Evolutionary conservation across 805 yeast genomes (phyloP).

Genomic region (Teunomyces tritomae): DNA sequence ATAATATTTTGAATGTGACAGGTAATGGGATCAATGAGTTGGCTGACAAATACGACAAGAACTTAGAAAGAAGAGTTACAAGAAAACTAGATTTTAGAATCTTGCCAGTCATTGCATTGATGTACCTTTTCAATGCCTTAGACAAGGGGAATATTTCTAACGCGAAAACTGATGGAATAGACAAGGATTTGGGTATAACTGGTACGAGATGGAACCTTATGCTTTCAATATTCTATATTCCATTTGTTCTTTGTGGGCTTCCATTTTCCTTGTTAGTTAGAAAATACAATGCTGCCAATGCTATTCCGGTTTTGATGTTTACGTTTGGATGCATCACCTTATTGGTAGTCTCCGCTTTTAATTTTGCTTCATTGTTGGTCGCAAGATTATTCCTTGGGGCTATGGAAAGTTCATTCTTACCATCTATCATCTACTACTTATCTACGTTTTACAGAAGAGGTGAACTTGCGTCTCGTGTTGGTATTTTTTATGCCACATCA

Average conservation of each 20-base stretch:
- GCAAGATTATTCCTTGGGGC: slow-evolving; percentile 40
- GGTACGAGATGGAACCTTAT: slow-evolving; percentile 46
- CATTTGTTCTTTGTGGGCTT: slow-evolving; percentile 44
- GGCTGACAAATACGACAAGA: slow-evolving; percentile 15
- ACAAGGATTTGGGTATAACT: slow-evolving; percentile 36
- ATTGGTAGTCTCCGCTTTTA: slow-evolving; percentile 36
- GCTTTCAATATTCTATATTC: slow-evolving; percentile 45
- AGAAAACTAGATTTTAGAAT: slow-evolving; percentile 44
- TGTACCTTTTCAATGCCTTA: slow-evolving; percentile 48
- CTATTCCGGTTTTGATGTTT: slow-evolving; percentile 44
- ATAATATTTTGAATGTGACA: neutral
- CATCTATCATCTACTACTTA: slow-evolving; percentile 37
- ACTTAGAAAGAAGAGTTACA: slow-evolving; percentile 28
- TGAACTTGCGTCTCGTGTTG: slow-evolving; percentile 35
- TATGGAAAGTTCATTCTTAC: slow-evolving; percentile 37
- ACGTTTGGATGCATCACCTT: slow-evolving; percentile 44
- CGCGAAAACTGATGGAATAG: slow-evolving; percentile 48
- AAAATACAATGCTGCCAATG: slow-evolving; percentile 41
- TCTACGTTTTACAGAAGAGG: slow-evolving; percentile 37
- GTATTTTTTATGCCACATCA: slow-evolving; percentile 36
- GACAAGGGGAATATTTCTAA: slow-evolving; percentile 50
- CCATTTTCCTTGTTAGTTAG: slow-evolving; percentile 43
- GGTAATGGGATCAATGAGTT: neutral
- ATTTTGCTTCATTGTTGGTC: slow-evolving; percentile 26
- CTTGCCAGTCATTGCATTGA: slow-evolving; percentile 43